These are phyloP conservation scores for Pisolithus tinctorius DNA, from an alignment of 768 basidiomycete genomes.

Conservation along the genomic window DNA sequence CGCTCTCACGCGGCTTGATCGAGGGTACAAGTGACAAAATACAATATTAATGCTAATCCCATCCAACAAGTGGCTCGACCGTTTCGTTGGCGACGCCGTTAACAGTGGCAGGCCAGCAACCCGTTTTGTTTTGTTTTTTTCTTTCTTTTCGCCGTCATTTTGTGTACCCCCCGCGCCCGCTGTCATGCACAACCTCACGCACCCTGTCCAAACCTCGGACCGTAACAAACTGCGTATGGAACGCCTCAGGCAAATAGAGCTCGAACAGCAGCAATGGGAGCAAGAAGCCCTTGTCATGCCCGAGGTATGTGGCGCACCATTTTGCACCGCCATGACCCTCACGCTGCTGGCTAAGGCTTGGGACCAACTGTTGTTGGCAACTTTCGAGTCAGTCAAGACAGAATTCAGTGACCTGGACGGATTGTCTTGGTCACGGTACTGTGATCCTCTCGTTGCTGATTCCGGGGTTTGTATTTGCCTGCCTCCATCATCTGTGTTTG, in stretches of 20 bases:
- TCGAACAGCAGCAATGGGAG: constrained; percentile 48
- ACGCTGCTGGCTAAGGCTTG: constrained; percentile 19
- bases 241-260: constrained; percentile 41
- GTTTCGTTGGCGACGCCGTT: not conserved
- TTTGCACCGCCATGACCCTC: not conserved
- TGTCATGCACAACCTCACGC: not conserved
- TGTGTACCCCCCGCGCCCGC: not conserved
- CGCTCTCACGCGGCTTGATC: not conserved
- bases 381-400: constrained; percentile 51
- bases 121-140: not conserved
- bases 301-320: constrained; percentile 31
- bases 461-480: constrained; percentile 16
- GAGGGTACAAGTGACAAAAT: not conserved
- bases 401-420: constrained; percentile 61
- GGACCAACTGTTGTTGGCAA: constrained; percentile 25
- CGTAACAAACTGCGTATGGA: constrained; percentile 44
- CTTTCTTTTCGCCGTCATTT: not conserved
- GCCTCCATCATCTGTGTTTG: not conserved
- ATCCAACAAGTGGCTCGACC: too few species aligned
- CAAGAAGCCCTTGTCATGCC: constrained; percentile 52
- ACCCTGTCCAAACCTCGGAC: constrained; percentile 16
- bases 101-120: not conserved
- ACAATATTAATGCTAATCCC: not conserved
- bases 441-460: constrained; percentile 23
- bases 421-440: constrained; percentile 40